Conservation (phyloP, 768 basidiomycete species). For the Lentinula sp. region DNA sequence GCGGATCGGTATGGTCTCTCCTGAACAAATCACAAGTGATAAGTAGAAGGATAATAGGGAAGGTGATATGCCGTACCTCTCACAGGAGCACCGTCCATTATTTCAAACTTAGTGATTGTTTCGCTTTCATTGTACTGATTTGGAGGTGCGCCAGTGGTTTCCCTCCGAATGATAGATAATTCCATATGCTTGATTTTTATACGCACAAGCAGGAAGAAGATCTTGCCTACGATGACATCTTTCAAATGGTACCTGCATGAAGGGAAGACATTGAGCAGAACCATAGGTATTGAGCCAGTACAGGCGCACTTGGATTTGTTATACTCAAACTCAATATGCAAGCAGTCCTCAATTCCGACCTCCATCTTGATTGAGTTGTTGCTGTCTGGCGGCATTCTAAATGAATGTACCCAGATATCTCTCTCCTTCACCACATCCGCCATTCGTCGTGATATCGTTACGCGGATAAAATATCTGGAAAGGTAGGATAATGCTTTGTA, state of each 20-base stretch:
- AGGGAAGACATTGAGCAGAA: not conserved
- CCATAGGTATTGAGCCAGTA: not conserved
- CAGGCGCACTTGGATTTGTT: constrained; percentile 92
- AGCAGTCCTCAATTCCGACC: constrained; percentile 97
- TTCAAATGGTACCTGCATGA: constrained; percentile 89
- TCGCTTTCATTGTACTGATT: constrained; percentile 99
- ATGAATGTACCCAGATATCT: constrained; percentile 97
- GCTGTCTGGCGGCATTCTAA: constrained; percentile 96
- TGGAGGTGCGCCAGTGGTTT: constrained; percentile 96
- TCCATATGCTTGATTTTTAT: constrained; percentile 99
- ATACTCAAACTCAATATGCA: constrained; percentile 99
- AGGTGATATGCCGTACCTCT: constrained; percentile 49
- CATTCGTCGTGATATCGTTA: constrained; percentile 86
- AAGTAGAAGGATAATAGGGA: not conserved
- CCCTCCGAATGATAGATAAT: constrained; percentile 92
- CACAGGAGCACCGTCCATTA: constrained; percentile 99
- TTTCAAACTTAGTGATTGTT: constrained; percentile 99
- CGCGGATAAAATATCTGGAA: constrained; percentile 83
- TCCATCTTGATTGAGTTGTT: constrained; percentile 99
- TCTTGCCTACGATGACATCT: constrained; percentile 99
- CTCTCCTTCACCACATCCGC: constrained; percentile 91
- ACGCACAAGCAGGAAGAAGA: constrained; percentile 95
- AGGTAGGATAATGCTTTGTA: not conserved
- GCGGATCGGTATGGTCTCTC: constrained; percentile 97
- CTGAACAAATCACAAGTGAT: constrained; percentile 29